Evolutionary conservation across 129 eudicot species (phyloP).

Genomic region (Helichrysum umbraculigerum): DNA sequence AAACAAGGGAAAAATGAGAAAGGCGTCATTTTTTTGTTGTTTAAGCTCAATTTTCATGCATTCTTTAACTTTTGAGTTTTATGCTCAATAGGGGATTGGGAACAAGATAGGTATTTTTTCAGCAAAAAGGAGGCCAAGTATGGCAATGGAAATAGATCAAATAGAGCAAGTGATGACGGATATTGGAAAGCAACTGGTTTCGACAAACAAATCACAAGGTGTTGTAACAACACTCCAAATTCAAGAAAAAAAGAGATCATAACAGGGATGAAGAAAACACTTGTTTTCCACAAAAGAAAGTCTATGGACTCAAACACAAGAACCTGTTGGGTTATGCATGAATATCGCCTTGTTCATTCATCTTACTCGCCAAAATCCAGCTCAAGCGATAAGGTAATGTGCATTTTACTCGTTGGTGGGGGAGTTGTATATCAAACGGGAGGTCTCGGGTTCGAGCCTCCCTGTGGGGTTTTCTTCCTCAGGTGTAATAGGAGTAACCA

Average conservation of each 20-base stretch:
- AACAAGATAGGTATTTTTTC: slow-evolving; percentile 71
- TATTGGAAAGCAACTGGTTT: slow-evolving; percentile 70
- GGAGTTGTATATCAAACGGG: too few species aligned
- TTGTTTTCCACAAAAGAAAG: slow-evolving; percentile 55
- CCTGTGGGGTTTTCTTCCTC: too few species aligned
- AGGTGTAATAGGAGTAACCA: too few species aligned
- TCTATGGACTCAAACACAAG: slow-evolving; percentile 33
- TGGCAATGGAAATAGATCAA: slow-evolving; percentile 38
- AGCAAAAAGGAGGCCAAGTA: slow-evolving; percentile 59
- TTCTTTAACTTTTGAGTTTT: not conserved
- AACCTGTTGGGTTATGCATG: slow-evolving; percentile 84
- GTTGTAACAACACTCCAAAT: slow-evolving; percentile 22
- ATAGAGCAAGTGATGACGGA: slow-evolving; percentile 45
- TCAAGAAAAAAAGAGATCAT: slow-evolving; percentile 39
- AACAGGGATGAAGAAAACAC: slow-evolving; percentile 67
- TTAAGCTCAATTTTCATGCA: not conserved
- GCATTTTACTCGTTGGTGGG: not conserved
- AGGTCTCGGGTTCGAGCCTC: too few species aligned
- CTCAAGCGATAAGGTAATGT: slow-evolving; percentile 32
- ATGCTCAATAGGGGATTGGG: slow-evolving; percentile 49
- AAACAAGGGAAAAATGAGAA: too few species aligned
- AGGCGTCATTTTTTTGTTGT: not conserved
- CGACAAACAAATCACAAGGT: slow-evolving; percentile 48
- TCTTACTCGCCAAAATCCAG: slow-evolving; percentile 18
- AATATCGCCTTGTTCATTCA: slow-evolving; percentile 58